phyloP scores from a whole-genome alignment of 805 yeast genomes.

The Cyberlindnera samutprakarnensis region DNA sequence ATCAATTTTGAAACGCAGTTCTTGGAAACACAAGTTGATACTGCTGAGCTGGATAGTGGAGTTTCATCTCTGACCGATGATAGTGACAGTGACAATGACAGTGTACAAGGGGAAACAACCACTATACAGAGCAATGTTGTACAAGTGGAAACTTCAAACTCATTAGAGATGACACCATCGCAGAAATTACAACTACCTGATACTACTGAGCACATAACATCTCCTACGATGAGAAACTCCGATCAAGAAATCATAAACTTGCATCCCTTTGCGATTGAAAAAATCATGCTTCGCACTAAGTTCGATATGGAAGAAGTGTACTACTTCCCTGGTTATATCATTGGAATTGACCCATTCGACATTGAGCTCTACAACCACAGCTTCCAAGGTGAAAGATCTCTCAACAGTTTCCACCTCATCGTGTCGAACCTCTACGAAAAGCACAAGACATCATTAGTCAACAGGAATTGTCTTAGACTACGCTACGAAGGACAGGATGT shows the following conservation, averaged over 20 bases:
- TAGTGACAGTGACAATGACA: too few species aligned
- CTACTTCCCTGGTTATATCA: constrained; percentile 7
- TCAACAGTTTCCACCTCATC: too few species aligned
- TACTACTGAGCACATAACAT: neutral
- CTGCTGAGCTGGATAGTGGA: neutral
- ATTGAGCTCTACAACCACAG: too few species aligned
- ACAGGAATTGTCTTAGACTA: too few species aligned
- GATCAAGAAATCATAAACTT: neutral
- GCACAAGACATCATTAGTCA: too few species aligned
- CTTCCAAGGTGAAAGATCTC: too few species aligned
- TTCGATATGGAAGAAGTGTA: constrained; percentile 1
- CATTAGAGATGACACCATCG: neutral
- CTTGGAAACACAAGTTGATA: neutral
- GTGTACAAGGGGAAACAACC: too few species aligned
- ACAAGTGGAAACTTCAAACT: constrained; percentile 1
- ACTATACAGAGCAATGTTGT: neutral
- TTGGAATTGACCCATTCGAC: constrained; percentile 15
- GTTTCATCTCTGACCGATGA: neutral
- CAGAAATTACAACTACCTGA: neutral
- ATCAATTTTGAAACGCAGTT: constrained; percentile 2
- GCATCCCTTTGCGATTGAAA: constrained; percentile 1
- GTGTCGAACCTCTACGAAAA: too few species aligned
- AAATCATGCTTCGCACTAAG: neutral
- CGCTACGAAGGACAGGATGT: too few species aligned
- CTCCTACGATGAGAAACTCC: neutral